Percentiles rank a stretch among this genome's conserved stretches.
Conservation (phyloP, 768 basidiomycete species). For the Lactarius trivialis region DNA sequence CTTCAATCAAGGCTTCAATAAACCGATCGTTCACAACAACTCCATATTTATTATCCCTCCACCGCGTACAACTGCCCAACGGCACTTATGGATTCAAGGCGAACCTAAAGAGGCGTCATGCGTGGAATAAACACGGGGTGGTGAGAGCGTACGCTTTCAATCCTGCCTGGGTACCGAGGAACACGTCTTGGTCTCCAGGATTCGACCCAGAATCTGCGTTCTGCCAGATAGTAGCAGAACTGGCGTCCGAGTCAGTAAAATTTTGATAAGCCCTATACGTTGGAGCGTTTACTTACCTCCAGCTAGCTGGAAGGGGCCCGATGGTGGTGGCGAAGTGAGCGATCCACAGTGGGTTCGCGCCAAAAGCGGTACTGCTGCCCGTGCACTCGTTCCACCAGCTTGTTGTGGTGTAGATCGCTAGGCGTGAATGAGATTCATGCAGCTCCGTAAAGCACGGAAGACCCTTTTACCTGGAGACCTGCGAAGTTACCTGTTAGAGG, state of each 20-base stretch:
- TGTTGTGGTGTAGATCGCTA: slow-evolving; percentile 59
- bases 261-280: not conserved
- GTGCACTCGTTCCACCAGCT: slow-evolving; percentile 67
- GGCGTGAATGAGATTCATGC: not conserved
- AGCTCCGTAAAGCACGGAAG: not conserved
- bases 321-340: slow-evolving; percentile 45
- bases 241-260: slow-evolving; percentile 20
- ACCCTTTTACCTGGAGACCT: slow-evolving; percentile 37
- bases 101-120: not conserved
- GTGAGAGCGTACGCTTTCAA: slow-evolving; percentile 33
- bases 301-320: slow-evolving; percentile 57
- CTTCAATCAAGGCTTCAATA: not conserved
- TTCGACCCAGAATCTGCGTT: slow-evolving; percentile 50
- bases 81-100: not conserved
- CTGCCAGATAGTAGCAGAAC: slow-evolving; percentile 55
- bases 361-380: slow-evolving; percentile 49
- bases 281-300: slow-evolving; percentile 37
- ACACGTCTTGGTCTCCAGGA: slow-evolving; percentile 53
- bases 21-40: not conserved
- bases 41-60: not conserved
- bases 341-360: slow-evolving; percentile 52
- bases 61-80: not conserved
- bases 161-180: slow-evolving; percentile 46
- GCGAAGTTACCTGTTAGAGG: not conserved
- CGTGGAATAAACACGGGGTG: not conserved